Evolutionary conservation across 2,329 filamentous ascomycete species (phyloP).

Genomic region (Hortaea werneckii): DNA sequence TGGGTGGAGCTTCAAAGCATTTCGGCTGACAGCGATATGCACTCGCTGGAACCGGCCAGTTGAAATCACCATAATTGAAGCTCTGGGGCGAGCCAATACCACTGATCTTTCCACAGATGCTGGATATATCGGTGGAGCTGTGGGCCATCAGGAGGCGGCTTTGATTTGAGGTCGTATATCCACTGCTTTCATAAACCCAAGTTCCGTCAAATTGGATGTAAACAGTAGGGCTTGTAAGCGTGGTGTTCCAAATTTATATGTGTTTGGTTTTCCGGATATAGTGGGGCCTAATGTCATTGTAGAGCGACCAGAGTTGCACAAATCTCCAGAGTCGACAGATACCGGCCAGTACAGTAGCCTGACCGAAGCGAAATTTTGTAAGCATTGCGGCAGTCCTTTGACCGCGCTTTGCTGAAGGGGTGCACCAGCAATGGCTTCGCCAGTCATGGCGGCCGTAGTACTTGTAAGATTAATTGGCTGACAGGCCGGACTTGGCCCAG

Average conservation of each 20-base stretch:
- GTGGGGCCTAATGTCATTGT: constrained; percentile 9
- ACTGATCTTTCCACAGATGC: constrained; percentile 9
- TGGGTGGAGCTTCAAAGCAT: too few species aligned
- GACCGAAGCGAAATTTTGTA: constrained; percentile 9
- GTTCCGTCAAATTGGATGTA: constrained; percentile 14
- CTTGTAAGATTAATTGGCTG: too few species aligned
- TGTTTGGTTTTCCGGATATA: constrained; percentile 11
- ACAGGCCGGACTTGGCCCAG: too few species aligned
- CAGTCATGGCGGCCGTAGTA: too few species aligned
- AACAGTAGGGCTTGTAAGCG: constrained; percentile 14
- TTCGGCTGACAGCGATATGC: constrained; percentile 16
- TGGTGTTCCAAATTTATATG: constrained; percentile 9
- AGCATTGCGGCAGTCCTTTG: constrained; percentile 4
- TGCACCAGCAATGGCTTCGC: too few species aligned
- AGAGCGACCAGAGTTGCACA: constrained; percentile 7
- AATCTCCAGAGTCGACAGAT: neutral
- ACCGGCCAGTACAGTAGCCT: constrained; percentile 9
- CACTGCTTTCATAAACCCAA: constrained; percentile 8
- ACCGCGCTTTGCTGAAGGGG: neutral
- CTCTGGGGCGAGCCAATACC: constrained; percentile 7
- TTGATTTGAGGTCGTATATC: constrained; percentile 3
- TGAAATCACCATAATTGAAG: constrained; percentile 15
- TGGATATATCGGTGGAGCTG: constrained; percentile 7
- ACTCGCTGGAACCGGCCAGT: constrained; percentile 9
- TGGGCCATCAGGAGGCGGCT: constrained; percentile 9